Evolutionary conservation across 441 rosid genomes (phyloP), one percentile per base, ranked within the genome.

Genomic region (Viola pubescens): DNA sequence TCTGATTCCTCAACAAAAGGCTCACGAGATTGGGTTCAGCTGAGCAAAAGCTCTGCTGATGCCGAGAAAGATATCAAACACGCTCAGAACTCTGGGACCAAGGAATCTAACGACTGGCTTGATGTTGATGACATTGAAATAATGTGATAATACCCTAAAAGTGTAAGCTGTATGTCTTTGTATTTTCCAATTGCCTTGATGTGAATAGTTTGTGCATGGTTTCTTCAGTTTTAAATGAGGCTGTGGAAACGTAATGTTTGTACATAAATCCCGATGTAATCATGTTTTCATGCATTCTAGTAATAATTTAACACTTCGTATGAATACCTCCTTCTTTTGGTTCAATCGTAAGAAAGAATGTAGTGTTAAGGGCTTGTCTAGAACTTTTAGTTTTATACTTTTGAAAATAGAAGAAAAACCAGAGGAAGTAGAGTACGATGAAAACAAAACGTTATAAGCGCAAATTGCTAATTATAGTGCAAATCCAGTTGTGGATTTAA

Each of bases 91-190:
- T 65, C 80, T 52, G 72, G 73, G 62, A 66, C 67, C 68, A 85
- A 81, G 82, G 83, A 83, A 71, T 74, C 86, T 56, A 78, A 76
- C 58, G 85, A 81, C 64, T 84, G 89, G 95, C 78, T 79, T 65
- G 73, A 85, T 73, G 66, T 84, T 44, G 82, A 91, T 65, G 87
- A 81, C 64, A 77, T 88, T 60, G 84, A 76, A 51, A 82, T 73
- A 58, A 74, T 71, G 48, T 73, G 80, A 81, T 45, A 12, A 14
- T 58, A 6, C 26, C 41, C 6, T 45, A 19, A 54, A 37, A 51
- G 26, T 54, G 48, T 49, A 4, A 37, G 62, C 10, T 57, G 41
- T 48, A 19, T 59, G 61, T 61, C 56, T 70, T 44, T 63, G 43
- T 39, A 19, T 55, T 59, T 39, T 56, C 56, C 42, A 37, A 43